These are phyloP conservation scores for Saccharomycopsis sp. DNA, from an alignment of 805 yeast genomes.

Conservation along the genomic window DNA sequence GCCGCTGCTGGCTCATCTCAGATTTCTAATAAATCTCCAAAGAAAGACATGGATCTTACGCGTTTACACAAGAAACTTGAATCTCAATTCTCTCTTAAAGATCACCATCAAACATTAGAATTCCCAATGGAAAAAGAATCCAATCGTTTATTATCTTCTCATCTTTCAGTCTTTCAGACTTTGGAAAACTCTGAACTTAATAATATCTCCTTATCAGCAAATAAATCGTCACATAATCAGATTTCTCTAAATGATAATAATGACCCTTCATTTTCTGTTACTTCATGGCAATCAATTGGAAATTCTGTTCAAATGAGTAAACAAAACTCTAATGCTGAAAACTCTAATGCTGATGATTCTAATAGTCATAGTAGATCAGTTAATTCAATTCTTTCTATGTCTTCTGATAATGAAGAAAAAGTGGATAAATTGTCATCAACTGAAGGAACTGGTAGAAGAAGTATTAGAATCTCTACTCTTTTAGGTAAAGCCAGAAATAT, in stretches of 20 bases:
- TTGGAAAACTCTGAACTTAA: constrained; percentile 16
- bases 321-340: constrained; percentile 2
- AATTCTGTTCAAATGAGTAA: constrained; percentile 2
- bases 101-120: not conserved
- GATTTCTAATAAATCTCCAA: too few species aligned
- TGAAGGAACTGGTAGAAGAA: not conserved
- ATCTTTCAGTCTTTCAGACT: constrained; percentile 15
- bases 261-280: constrained; percentile 12
- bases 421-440: not conserved
- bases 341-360: constrained; percentile 8
- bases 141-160: constrained; percentile 14
- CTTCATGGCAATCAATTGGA: constrained; percentile 16
- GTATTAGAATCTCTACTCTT: not conserved
- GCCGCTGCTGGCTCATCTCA: too few species aligned
- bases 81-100: too few species aligned
- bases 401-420: constrained; percentile 15
- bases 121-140: not conserved
- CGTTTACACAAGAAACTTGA: constrained; percentile 5
- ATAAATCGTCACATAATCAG: not conserved
- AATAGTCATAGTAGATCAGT: constrained; percentile 7
- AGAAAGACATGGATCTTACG: constrained; percentile 1
- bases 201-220: not conserved
- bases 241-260: not conserved
- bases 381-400: constrained; percentile 14
- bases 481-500: not conserved